phyloP scores from a whole-genome alignment of 768 basidiomycete species.

The Strobilomyces dryophilus region DNA sequence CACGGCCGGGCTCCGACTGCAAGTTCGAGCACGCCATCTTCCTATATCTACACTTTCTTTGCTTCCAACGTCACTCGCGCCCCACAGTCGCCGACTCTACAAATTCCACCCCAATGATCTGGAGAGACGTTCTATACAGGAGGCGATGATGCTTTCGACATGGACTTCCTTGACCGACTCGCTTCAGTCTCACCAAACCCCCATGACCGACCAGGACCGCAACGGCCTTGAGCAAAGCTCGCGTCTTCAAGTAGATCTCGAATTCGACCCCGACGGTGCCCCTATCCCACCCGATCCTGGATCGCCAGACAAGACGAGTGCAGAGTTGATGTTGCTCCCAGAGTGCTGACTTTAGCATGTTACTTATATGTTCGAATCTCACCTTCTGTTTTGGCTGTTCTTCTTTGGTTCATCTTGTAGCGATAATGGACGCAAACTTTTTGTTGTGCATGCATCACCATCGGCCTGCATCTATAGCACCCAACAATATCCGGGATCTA shows the following conservation, averaged over 20 bases:
- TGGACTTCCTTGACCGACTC: slow-evolving; percentile 39
- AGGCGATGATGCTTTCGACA: slow-evolving; percentile 30
- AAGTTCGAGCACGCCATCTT: slow-evolving; percentile 14
- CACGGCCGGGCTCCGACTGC: slow-evolving; percentile 24
- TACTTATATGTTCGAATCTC: not conserved
- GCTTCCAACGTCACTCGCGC: slow-evolving; percentile 39
- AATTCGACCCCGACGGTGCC: slow-evolving; percentile 45
- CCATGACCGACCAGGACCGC: slow-evolving; percentile 33
- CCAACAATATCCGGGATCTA: slow-evolving; percentile 11
- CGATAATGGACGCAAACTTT: slow-evolving; percentile 17
- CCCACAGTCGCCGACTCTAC: slow-evolving; percentile 9
- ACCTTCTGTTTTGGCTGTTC: not conserved
- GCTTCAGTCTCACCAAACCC: slow-evolving; percentile 36
- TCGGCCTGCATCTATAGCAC: slow-evolving; percentile 10
- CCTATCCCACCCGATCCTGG: slow-evolving; percentile 34
- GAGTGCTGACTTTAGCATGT: slow-evolving; percentile 34
- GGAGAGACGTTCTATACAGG: slow-evolving; percentile 20
- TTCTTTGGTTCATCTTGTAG: slow-evolving; percentile 11
- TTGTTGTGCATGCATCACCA: slow-evolving; percentile 19
- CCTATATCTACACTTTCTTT: slow-evolving; percentile 46
- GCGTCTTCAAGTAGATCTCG: slow-evolving; percentile 15
- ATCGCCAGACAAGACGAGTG: slow-evolving; percentile 40
- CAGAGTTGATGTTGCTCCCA: slow-evolving; percentile 40
- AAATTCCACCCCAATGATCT: not conserved
- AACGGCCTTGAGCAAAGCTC: slow-evolving; percentile 6